These are phyloP conservation scores for Stylonectria norvegica DNA, from an alignment of 2,329 filamentous ascomycete species.

Conservation along the genomic window DNA sequence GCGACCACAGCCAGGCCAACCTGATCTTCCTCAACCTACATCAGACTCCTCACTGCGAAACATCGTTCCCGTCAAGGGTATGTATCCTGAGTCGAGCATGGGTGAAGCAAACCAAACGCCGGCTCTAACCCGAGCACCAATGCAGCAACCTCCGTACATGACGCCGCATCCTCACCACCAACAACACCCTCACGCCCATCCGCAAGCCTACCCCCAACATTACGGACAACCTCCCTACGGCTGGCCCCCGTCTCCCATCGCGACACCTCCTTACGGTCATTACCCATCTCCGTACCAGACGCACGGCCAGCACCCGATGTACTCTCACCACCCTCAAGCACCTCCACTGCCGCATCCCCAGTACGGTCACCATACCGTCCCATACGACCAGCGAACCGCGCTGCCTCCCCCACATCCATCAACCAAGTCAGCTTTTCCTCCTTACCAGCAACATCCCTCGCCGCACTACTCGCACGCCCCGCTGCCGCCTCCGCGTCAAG, in stretches of 20 bases:
- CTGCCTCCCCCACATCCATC: slow-evolving; percentile 36
- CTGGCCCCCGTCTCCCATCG: slow-evolving; percentile 55
- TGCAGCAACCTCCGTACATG: slow-evolving; percentile 46
- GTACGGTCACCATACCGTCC: slow-evolving; percentile 29
- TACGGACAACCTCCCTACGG: slow-evolving; percentile 45
- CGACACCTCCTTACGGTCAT: slow-evolving; percentile 52
- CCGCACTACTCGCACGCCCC: slow-evolving; percentile 31
- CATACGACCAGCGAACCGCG: slow-evolving; percentile 33
- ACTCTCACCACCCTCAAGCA: slow-evolving; percentile 19
- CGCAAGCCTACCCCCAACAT: slow-evolving; percentile 37
- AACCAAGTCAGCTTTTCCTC: slow-evolving; percentile 27
- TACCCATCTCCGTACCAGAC: slow-evolving; percentile 39
- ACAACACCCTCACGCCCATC: slow-evolving; percentile 31
- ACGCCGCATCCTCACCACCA: slow-evolving; percentile 33
- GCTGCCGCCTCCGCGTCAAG: slow-evolving; percentile 32
- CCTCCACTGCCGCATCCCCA: slow-evolving; percentile 26
- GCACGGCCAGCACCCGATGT: slow-evolving; percentile 24
- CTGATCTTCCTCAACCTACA: slow-evolving; percentile 75
- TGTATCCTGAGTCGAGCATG: slow-evolving; percentile 95
- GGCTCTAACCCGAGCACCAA: slow-evolving; percentile 72
- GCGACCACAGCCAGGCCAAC: slow-evolving; percentile 68
- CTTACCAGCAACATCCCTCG: slow-evolving; percentile 31
- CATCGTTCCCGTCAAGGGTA: slow-evolving; percentile 84
- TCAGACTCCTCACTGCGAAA: slow-evolving; percentile 75
- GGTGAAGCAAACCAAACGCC: slow-evolving; percentile 80